Evolutionary conservation across 2,329 filamentous ascomycete genomes (phyloP), one percentile per base, ranked within the genome.

Genomic region (Aspergillus ochraceus): DNA sequence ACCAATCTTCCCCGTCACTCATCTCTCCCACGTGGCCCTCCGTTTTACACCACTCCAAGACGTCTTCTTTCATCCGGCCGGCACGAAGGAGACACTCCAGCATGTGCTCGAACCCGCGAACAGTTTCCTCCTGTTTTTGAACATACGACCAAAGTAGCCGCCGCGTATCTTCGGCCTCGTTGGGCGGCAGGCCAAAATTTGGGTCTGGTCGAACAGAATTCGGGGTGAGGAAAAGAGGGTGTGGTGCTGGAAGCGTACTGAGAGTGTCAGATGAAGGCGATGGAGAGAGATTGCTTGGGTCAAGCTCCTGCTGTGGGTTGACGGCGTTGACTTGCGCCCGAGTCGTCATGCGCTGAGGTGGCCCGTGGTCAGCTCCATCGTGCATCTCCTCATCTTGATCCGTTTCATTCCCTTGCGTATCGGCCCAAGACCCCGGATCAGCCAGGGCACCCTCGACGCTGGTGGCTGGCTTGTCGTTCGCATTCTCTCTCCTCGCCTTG

Each of bases 1-100:
- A 86, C 86, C 86, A 89, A 67, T 89, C 86, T 73, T 89, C 86
- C 2, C 86, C 86, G 66, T 89, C 86, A 55, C 84, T 87, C 84
- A 88, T 83, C 69, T 88, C 86, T 4, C 85, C 85, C 17, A 87
- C 74, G 70, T 89, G 86, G 6, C 78, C 86, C 68, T 88, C 86
- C 0, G 86, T 84, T 68, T 86, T 87, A 68, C 81, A 83, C 80
- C 83, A 86, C 61, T 84, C 81, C 66, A 82, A 82, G 1, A 88
- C 84, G 39, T 84, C 79, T 47, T 83, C 80, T 58, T 86, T 79
- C 81, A 87, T 82, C 49, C 84, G 80, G 62, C 85, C 82, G n/a
- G 85, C 84, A 58, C 81, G 79, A 57, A 85, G 76, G 52, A 89
- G 71, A n/a, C 82, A 84, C 5, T 80, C 76, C 50, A 85, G 80